Base-by-base conservation (phyloP, 1,139 yeast genomes). In the Debaryomycetaceae sp. region DNA sequence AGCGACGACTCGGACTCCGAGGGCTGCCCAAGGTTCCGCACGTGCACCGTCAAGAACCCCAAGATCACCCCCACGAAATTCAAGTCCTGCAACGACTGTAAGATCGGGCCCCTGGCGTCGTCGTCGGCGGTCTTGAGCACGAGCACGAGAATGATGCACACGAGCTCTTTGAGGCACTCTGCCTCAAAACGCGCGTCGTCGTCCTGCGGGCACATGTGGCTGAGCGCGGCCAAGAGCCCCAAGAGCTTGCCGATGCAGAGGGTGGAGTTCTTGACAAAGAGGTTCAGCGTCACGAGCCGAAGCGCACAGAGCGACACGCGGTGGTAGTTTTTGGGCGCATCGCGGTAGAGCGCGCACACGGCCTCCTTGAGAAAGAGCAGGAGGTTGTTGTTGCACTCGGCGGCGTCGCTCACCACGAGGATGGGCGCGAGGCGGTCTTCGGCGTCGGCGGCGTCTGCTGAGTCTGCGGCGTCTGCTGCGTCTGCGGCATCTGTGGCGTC, bases 11-110 rank as follows among this genome's bases (percentile, higher is more conserved):
- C 16, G 10, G 20, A 6, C 5, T 18, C 16, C 21, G 21, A 19
- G 11, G 10, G 20, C 8, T 9, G 18, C 14, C 11, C 25, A 13
- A 9, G 8, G 6, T 18, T 16, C 15, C 14, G 20, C n/a, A 65
- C 53, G 34, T 63, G 66, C 15, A 51, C 40, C 5, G 56, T 38
- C 4, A 65, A 54, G 34, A 64, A 58, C 23, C 53, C 48, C 16
- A 64, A 75, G 24, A 73, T 63, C 6, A 65, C 58, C 23, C 71
- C 69, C 15, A 85, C 58, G 22, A 66, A 53, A 5, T 56, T 56
- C 28, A 82, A 53, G 34, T 76, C 74, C 12, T 44, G 36, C 18
- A 67, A 44, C 2, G 49, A 37, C 4, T 34, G 31, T 28, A 52
- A 58, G 7, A 69, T 48, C n/a, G 48, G 47, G 4, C 39, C 37